Evolutionary conservation across 352 stramenopile species (phyloP).

Genomic region (Phytopythium sindhum): DNA sequence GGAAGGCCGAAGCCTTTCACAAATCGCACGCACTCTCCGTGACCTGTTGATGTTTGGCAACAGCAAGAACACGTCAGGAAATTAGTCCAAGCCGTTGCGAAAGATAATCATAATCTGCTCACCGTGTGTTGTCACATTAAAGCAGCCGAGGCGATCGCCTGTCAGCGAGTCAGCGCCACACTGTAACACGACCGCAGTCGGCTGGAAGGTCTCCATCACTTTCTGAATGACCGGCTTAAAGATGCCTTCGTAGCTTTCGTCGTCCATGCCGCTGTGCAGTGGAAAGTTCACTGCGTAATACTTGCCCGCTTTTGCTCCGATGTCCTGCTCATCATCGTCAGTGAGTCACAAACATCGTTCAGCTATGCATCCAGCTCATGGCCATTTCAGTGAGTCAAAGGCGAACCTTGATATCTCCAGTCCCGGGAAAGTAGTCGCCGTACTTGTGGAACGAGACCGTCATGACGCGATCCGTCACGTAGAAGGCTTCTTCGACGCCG

Average conservation of each 20-base stretch:
- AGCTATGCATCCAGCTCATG: not conserved
- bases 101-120: not conserved
- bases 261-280: constrained; percentile 94
- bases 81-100: not conserved
- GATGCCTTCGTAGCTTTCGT: constrained; percentile 93
- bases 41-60: constrained; percentile 24
- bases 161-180: constrained; percentile 97
- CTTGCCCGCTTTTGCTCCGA: constrained; percentile 92
- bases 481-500: constrained; percentile 97
- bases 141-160: constrained; percentile 96
- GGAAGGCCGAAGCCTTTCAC: constrained; percentile 87
- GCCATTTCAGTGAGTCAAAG: not conserved
- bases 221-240: constrained; percentile 98
- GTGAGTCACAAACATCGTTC: not conserved
- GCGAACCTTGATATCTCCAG: constrained; percentile 84
- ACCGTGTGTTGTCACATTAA: constrained; percentile 94
- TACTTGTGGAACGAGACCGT: constrained; percentile 99
- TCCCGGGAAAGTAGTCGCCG: constrained; percentile 98
- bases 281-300: constrained; percentile 97
- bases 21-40: constrained; percentile 78
- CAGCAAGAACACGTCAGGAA: not conserved
- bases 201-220: constrained; percentile 88
- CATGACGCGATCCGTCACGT: constrained; percentile 98
- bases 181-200: constrained; percentile 95
- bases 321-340: constrained; percentile 64